Evolutionary conservation across 2,329 filamentous ascomycete species (phyloP).

Genomic region (Magnaporthiopsis rhizophila): DNA sequence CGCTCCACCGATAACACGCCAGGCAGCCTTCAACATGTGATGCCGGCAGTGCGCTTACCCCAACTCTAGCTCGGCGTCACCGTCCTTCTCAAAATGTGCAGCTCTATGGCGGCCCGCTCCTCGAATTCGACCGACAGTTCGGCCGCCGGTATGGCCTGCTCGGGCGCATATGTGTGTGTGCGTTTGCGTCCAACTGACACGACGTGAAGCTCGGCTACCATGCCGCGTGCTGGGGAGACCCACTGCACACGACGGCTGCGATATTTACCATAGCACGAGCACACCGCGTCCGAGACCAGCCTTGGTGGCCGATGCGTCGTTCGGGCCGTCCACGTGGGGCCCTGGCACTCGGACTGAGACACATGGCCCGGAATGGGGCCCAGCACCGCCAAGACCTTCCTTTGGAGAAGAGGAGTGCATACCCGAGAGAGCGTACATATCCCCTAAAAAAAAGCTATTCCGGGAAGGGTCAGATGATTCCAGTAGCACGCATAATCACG

Average conservation of each 20-base stretch:
- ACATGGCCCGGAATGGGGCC: background rate
- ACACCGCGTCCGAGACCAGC: background rate
- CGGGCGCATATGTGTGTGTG: background rate
- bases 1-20: background rate
- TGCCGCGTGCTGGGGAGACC: background rate
- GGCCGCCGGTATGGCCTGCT: background rate
- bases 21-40: background rate
- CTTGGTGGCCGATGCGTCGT: background rate
- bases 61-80: background rate
- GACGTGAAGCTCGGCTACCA: background rate
- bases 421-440: too few relatives aligned
- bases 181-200: background rate
- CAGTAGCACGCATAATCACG: too few relatives aligned
- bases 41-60: background rate
- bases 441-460: too few relatives aligned
- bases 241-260: background rate
- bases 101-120: background rate
- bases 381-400: too few relatives aligned
- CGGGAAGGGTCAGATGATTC: too few relatives aligned
- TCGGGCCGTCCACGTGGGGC: background rate
- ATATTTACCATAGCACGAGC: background rate
- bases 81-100: too few relatives aligned
- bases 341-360: background rate
- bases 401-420: too few relatives aligned
- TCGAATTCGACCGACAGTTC: background rate